Evolutionary conservation across 305 asterid species (phyloP).

Genomic region (Fraxinus albicans): DNA sequence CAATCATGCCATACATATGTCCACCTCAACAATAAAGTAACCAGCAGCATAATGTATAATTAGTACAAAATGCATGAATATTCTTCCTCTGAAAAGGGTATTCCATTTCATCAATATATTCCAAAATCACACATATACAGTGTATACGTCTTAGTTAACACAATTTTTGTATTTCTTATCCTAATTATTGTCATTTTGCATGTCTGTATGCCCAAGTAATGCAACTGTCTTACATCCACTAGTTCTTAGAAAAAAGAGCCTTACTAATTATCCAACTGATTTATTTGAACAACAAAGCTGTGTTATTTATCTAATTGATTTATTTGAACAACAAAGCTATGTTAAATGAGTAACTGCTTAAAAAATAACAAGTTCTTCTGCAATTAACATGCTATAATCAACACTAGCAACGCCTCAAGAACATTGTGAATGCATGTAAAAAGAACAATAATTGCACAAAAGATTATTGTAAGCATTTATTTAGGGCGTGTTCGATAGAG

Average conservation of each 20-base stretch:
- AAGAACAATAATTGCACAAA: not conserved
- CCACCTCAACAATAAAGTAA: not conserved
- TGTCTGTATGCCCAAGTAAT: not conserved
- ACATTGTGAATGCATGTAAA: no score
- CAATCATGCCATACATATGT: not conserved
- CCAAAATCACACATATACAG: not conserved
- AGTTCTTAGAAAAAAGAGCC: not conserved
- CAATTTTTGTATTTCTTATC: not conserved
- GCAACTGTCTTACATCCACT: not conserved
- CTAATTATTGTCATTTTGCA: not conserved
- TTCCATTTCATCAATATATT: not conserved
- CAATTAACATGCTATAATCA: no score
- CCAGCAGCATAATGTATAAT: not conserved
- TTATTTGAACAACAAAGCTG: not conserved
- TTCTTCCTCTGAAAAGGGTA: not conserved
- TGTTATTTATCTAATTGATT: no score
- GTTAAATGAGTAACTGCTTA: not conserved
- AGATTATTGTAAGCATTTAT: not conserved
- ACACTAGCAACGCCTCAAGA: no score
- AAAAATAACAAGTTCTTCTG: not conserved
- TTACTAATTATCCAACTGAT: not conserved
- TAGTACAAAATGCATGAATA: not conserved
- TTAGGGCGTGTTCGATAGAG: no score
- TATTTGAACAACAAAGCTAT: not conserved
- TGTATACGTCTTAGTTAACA: not conserved